A percentile compares a stretch with the other conserved stretches of the same genome.
phyloP scores from a whole-genome alignment of 352 stramenopile species.

The Thraustotheca clavata region DNA sequence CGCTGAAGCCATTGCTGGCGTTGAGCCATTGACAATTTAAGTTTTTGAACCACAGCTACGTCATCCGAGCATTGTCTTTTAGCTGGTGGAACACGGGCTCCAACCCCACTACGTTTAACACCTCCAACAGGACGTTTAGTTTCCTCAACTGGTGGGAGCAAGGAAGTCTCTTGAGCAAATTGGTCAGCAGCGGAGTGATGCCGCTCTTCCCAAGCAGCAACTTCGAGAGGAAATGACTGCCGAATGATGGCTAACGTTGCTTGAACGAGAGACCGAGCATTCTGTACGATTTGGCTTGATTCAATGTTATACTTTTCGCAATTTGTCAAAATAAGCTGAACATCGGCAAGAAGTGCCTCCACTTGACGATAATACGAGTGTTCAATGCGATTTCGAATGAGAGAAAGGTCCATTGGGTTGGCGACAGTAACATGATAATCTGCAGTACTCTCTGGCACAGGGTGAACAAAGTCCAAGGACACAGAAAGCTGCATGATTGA shows the following conservation, averaged over 20 bases:
- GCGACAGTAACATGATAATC: conserved; percentile 78
- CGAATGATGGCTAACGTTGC: conserved; percentile 52
- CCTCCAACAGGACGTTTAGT: background rate
- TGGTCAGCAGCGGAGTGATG: background rate
- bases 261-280: conserved; percentile 55
- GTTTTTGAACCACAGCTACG: conserved; percentile 27
- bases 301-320: conserved; percentile 83
- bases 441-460: conserved; percentile 59
- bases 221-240: conserved; percentile 42
- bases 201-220: background rate
- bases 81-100: background rate
- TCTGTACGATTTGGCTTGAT: conserved; percentile 72
- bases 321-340: conserved; percentile 61
- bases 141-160: background rate
- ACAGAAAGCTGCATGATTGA: conserved; percentile 61
- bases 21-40: conserved; percentile 37
- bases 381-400: conserved; percentile 59
- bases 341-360: conserved; percentile 68
- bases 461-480: conserved; percentile 69
- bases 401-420: conserved; percentile 77
- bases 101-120: background rate
- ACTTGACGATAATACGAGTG: conserved; percentile 76
- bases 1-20: conserved; percentile 42
- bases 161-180: background rate
- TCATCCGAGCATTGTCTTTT: conserved; percentile 40